Evolutionary conservation across 164 flowering plant genomes (phyloP).

Genomic region (Santalum album): DNA sequence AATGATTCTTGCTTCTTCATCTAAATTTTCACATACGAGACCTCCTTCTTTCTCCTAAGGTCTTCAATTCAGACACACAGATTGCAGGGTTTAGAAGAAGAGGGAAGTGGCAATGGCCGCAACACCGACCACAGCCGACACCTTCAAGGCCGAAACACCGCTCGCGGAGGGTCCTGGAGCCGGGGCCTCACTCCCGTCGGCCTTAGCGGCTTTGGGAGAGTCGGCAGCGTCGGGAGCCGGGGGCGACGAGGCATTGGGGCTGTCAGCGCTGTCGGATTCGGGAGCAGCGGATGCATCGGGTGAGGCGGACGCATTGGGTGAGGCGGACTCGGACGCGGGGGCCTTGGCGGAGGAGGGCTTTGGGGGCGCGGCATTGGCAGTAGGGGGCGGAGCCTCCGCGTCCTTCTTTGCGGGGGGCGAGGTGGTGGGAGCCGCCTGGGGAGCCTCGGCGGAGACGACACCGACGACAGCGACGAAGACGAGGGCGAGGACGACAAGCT

Average conservation of each 20-base stretch:
- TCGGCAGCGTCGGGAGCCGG: not conserved
- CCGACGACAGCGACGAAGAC: conserved; percentile 19
- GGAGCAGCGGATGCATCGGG: not conserved
- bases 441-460: conserved; percentile 11
- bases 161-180: not conserved
- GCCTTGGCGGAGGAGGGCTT: not conserved
- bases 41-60: not conserved
- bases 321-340: conserved; percentile 7
- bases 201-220: not conserved
- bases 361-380: not conserved
- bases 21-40: not conserved
- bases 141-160: conserved; percentile 9
- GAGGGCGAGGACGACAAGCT: conserved; percentile 16
- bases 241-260: conserved; percentile 3
- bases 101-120: not conserved
- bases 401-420: conserved; percentile 9
- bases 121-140: conserved; percentile 13
- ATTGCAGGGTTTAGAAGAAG: not conserved
- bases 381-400: not conserved
- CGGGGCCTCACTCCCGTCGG: not conserved
- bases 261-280: too few relatives aligned
- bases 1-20: not conserved
- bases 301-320: not conserved
- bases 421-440: conserved; percentile 2
- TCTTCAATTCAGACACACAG: not conserved